Base-by-base conservation (phyloP, 176 grass and related monocot genomes). In the Saccharum officinarum region DNA sequence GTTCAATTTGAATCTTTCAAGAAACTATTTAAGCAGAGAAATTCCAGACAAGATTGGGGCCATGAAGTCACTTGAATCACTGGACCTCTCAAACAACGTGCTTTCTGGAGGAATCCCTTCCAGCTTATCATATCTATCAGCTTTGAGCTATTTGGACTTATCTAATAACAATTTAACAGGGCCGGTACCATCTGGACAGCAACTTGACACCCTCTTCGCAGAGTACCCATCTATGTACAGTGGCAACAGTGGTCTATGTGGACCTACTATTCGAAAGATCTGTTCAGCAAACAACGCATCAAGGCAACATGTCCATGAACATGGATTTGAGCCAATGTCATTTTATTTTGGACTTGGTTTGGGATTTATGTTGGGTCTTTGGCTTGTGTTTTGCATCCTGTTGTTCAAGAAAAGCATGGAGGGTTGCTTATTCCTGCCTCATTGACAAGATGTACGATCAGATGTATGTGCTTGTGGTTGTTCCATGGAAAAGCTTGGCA, bases 201-300 rank as follows among this genome's bases (percentile, higher is more conserved):
- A 34, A 33, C 63, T 66, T 66, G 30, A 66, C 26, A 66, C 26
- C 62, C 28, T 66, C 30, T 66, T 17, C 6, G 14, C 13, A 16
- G 63, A 66, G 30, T 33, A 66, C 14, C 63, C 79, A 25, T 25
- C 33, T 7, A 12, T 73, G 2, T 92, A 88, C n/a, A 23, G 20
- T 18, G 86, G 73, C 9, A 89, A 92, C 31, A 10, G 0, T 22
- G 28, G 72, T 13, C 40, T 88, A 1, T 92, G 90, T 28, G 86
- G 86, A 0, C 50, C 39, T 30, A 78, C 76, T 0, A 37, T 79
- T 45, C 31, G 3, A 23, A 89, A 45, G 13, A 70, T n/a, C 14
- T 92, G 86, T 36, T 30, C 22, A 8, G 10, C 7, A 5, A 60
- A 14, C 40, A 34, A 25, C 1, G 0, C 30, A 1, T 62, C 59